Percentiles rank a stretch among this genome's conserved stretches.
These are phyloP conservation scores for Chrysanthemum makinoi DNA, from an alignment of 129 eudicot species.

Conservation along the genomic window DNA sequence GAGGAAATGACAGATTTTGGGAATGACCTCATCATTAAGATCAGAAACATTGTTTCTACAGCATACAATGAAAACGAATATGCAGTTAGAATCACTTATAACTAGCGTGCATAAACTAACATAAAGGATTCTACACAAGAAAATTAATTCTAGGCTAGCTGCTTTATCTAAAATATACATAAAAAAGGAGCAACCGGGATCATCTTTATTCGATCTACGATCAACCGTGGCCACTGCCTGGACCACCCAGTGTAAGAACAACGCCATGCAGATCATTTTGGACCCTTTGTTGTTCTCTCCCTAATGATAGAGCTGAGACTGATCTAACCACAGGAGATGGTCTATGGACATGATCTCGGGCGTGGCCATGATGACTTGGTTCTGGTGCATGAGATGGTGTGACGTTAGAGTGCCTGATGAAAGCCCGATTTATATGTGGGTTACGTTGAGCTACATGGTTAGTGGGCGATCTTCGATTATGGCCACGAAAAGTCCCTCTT, in stretches of 20 bases:
- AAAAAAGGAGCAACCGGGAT: slow-evolving; percentile 10
- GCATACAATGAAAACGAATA: slow-evolving; percentile 22
- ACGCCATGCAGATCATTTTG: slow-evolving; percentile 78
- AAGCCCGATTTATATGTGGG: slow-evolving; percentile 29
- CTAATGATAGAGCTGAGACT: slow-evolving; percentile 20
- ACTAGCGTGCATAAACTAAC: slow-evolving; percentile 21
- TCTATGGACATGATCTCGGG: slow-evolving; percentile 31
- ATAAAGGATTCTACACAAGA: slow-evolving; percentile 24
- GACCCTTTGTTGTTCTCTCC: slow-evolving; percentile 37
- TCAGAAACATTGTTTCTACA: slow-evolving; percentile 15
- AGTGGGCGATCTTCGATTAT: slow-evolving; percentile 30
- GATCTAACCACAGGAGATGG: slow-evolving; percentile 34
- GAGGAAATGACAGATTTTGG: slow-evolving; percentile 8
- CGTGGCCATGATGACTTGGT: slow-evolving; percentile 22
- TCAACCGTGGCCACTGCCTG: slow-evolving; percentile 44
- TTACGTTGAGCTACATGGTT: slow-evolving; percentile 40
- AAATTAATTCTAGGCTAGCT: slow-evolving; percentile 20
- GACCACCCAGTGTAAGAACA: slow-evolving; percentile 79
- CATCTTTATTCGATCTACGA: slow-evolving; percentile 1
- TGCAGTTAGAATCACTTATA: slow-evolving; percentile 15
- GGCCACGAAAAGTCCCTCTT: slow-evolving; percentile 41
- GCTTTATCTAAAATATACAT: slow-evolving; percentile 26
- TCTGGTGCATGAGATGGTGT: slow-evolving; percentile 31
- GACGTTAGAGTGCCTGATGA: slow-evolving; percentile 36
- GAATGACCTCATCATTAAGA: background rate